A percentile compares a stretch with the other conserved stretches of the same genome.
phyloP scores from a whole-genome alignment of 106 monocot genomes.

The Dioscorea dumetorum region DNA sequence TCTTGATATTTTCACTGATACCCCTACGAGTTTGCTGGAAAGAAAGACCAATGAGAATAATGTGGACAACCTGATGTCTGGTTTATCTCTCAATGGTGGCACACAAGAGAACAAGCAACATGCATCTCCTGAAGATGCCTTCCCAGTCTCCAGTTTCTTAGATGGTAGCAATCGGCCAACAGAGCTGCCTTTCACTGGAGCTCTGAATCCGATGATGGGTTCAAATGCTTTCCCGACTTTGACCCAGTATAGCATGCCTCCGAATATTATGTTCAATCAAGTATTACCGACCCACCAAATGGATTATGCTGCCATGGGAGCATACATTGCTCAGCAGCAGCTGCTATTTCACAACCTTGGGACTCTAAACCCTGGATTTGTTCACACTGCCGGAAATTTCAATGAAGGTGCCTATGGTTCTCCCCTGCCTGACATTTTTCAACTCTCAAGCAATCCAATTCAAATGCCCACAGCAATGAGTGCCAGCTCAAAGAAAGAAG shows the following conservation, averaged over 20 bases:
- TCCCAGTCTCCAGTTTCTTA: slow-evolving; percentile 17
- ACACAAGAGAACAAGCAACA: slow-evolving; percentile 20
- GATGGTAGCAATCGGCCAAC: slow-evolving; percentile 23
- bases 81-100: slow-evolving; percentile 31
- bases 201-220: slow-evolving; percentile 24
- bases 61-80: slow-evolving; percentile 63
- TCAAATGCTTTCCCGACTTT: slow-evolving; percentile 27
- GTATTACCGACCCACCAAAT: slow-evolving; percentile 42
- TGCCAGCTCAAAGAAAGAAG: slow-evolving; percentile 63
- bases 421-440: slow-evolving; percentile 71
- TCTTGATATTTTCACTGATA: slow-evolving; percentile 50
- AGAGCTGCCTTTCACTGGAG: slow-evolving; percentile 20
- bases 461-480: slow-evolving; percentile 33
- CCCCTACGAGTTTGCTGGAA: slow-evolving; percentile 14
- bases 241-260: slow-evolving; percentile 44
- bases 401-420: slow-evolving; percentile 24
- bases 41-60: slow-evolving; percentile 14
- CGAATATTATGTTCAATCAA: slow-evolving; percentile 56
- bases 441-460: slow-evolving; percentile 38
- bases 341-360: slow-evolving; percentile 70
- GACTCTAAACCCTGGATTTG: slow-evolving; percentile 36
- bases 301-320: slow-evolving; percentile 65
- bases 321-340: slow-evolving; percentile 73
- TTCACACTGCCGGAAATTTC: slow-evolving; percentile 18
- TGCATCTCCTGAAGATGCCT: slow-evolving; percentile 15